Evolutionary conservation across 441 rosid species (phyloP).

Genomic region (Macaranga tanarius): DNA sequence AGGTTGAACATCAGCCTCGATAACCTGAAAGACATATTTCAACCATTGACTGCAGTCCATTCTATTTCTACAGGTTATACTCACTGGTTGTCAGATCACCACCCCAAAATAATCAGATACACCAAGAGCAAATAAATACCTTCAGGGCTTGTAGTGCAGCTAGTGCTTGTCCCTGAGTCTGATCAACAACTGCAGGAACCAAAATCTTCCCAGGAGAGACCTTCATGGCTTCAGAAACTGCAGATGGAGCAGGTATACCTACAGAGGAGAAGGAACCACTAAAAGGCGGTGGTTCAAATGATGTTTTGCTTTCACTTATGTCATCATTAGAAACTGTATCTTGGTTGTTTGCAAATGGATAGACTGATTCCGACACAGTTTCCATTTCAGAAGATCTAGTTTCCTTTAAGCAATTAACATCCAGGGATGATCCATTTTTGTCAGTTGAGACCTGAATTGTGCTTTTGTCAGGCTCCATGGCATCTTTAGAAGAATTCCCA

Average conservation of each 20-base stretch:
- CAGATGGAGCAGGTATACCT: conserved; percentile 92
- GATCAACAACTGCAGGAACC: conserved; percentile 81
- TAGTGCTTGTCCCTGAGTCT: conserved; percentile 83
- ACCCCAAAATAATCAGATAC: conserved; percentile 4
- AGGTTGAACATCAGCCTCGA: conserved; percentile 72
- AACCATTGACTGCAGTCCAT: conserved; percentile 18
- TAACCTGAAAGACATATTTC: conserved; percentile 53
- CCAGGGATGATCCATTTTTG: conserved; percentile 37
- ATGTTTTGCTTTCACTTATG: conserved; percentile 27
- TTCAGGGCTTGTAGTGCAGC: conserved; percentile 81
- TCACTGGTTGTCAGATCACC: not conserved
- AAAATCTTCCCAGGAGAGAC: conserved; percentile 75
- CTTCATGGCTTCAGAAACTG: conserved; percentile 58
- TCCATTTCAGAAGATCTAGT: conserved; percentile 33
- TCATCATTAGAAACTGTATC: conserved; percentile 34
- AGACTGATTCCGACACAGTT: conserved; percentile 35
- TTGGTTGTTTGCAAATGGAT: conserved; percentile 37
- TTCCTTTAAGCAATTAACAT: conserved; percentile 37
- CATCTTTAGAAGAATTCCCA: conserved; percentile 33
- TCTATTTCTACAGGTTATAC: not conserved
- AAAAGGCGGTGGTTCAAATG: conserved; percentile 34
- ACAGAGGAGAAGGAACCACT: conserved; percentile 47
- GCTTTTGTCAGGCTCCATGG: conserved; percentile 32
- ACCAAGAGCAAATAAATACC: conserved; percentile 36
- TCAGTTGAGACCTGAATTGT: conserved; percentile 34